Evolutionary conservation across 306 rosid species (phyloP).

Genomic region (Quercus suber): DNA sequence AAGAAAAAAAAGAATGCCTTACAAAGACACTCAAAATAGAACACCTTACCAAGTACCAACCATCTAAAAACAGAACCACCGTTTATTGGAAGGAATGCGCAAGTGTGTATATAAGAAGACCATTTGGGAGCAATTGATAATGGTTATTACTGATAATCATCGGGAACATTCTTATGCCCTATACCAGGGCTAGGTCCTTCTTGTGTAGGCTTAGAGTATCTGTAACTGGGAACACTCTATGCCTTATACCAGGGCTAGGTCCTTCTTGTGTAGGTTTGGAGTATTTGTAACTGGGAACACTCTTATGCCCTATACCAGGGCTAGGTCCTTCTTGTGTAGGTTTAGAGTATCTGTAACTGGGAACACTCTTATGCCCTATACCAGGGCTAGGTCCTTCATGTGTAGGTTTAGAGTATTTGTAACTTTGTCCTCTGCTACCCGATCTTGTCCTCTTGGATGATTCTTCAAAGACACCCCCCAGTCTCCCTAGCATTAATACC

Average conservation of each 20-base stretch:
- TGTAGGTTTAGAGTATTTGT: background rate
- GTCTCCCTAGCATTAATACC: background rate
- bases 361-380: no score
- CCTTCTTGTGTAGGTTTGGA: no score
- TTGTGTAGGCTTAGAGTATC: no score
- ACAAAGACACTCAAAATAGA: background rate
- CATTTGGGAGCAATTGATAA: background rate
- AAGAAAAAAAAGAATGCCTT: background rate
- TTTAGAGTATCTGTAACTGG: background rate
- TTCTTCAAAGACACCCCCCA: background rate
- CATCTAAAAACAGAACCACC: no score
- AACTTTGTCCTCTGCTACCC: background rate
- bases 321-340: background rate
- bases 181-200: no score
- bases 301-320: background rate
- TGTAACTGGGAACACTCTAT: no score
- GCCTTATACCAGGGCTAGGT: no score
- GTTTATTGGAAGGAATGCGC: no score
- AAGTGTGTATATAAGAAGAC: no score
- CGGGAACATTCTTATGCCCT: no score
- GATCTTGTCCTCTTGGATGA: slow-evolving; percentile 10
- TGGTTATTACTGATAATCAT: background rate
- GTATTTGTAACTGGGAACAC: no score
- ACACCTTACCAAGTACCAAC: background rate
- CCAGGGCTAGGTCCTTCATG: background rate